Base-by-base conservation (phyloP, 2,329 filamentous ascomycete genomes). In the Aschersonia sp. region DNA sequence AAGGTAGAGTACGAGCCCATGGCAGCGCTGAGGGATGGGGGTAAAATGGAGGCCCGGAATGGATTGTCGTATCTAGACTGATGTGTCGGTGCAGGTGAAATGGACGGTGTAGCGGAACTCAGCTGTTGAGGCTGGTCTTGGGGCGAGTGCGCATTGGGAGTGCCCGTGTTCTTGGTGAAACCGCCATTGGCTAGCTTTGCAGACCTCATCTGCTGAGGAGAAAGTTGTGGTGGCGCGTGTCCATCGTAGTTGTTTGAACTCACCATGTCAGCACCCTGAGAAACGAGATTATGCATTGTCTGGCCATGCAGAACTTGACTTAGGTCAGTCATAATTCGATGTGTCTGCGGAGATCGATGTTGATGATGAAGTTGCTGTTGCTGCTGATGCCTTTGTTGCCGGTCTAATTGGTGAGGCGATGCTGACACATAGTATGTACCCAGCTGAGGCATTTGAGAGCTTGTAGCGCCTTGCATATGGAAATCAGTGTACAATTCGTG, bases 1-100 rank as follows among this genome's bases (percentile, higher is more conserved):
- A 48, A 48, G 6, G 30, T n/a, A 7, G 49, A 45, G 32, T 47
- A 51, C 5, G 49, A 42, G 30, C 42, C 43, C 38, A 48, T 29
- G 12, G 45, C 20, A 9, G 28, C 29, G 32, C 31, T 47, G 3
- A 32, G 43, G 28, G 47, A 40, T 28, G 47, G 20, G 29, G 30
- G 29, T 29, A 38, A 38, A 12, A 9, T 38, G 12, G 32, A 12
- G 7, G 7, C 12, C 7, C 7, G 31, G 7, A 20, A 20, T 47
- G 32, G 44, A 28, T 45, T 45, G 47, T 9, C 40, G 28, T 35
- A 38, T 31, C 3, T 44, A 12, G 47, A 20, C 40, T 48, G 28
- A 3, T 44, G 32, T 35, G 45, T 28, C 31, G 28, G 20, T 20
- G 20, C 20, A 20, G 20, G 20, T 20, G 20, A 20, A 20, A 20